Evolutionary conservation across 2,329 filamentous ascomycete genomes (phyloP).

Genomic region (Monosporascus cannonballus): DNA sequence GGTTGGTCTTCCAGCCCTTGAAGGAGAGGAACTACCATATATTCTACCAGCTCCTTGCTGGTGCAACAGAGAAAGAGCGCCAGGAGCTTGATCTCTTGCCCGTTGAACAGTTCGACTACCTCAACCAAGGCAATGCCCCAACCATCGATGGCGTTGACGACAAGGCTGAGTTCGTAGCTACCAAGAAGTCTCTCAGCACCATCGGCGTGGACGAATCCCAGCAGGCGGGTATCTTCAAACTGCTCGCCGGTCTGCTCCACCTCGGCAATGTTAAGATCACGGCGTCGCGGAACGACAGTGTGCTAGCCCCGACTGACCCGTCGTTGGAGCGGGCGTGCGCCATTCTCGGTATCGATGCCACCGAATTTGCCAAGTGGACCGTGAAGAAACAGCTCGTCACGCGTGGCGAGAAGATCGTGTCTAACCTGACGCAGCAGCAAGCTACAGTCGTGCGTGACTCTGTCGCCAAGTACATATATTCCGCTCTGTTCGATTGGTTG

Average conservation of each 20-base stretch:
- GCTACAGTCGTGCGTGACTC: constrained; percentile 93
- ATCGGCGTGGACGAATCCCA: constrained; percentile 74
- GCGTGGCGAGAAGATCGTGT: constrained; percentile 94
- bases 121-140: constrained; percentile 90
- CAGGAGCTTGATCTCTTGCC: constrained; percentile 73
- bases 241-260: constrained; percentile 86
- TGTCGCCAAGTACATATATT: constrained; percentile 98
- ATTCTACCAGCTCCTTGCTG: constrained; percentile 94
- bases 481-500: constrained; percentile 96
- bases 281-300: constrained; percentile 81
- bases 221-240: constrained; percentile 80
- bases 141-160: constrained; percentile 93
- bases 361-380: constrained; percentile 93
- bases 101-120: constrained; percentile 88
- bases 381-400: constrained; percentile 98
- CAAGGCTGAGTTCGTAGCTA: constrained; percentile 86
- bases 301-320: constrained; percentile 73
- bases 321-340: constrained; percentile 74
- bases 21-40: constrained; percentile 99
- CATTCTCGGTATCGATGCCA: constrained; percentile 80
- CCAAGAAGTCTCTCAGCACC: constrained; percentile 76
- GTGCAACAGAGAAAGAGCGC: constrained; percentile 77
- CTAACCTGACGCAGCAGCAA: constrained; percentile 88
- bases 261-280: constrained; percentile 96
- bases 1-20: constrained; percentile 92